phyloP scores from a whole-genome alignment of 495 filamentous ascomycete genomes.

The Amphirosellinia nigrospora region DNA sequence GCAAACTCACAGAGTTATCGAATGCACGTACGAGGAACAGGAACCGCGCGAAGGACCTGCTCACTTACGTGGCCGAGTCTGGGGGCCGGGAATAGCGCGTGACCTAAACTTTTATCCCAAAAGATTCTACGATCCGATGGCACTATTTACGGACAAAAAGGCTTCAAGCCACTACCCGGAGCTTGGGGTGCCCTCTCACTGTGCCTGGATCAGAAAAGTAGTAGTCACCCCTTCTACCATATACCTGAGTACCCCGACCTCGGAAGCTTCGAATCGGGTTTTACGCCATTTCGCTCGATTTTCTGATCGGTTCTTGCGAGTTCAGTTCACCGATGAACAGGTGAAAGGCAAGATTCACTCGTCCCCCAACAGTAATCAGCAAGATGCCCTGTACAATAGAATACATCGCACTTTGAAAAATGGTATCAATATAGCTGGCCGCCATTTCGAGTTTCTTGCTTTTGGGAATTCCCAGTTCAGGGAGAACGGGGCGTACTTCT shows the following conservation, averaged over 20 bases:
- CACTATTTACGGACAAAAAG: constrained; percentile 65
- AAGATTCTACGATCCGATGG: constrained; percentile 72
- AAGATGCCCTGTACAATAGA: constrained; percentile 76
- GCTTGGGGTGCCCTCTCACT: constrained; percentile 70
- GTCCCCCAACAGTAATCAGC: constrained; percentile 52
- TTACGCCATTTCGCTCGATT: constrained; percentile 71
- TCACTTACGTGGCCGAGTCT: constrained; percentile 49
- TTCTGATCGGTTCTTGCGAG: constrained; percentile 85
- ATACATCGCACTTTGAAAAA: constrained; percentile 73
- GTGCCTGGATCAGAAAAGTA: constrained; percentile 74
- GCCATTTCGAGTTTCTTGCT: constrained; percentile 88
- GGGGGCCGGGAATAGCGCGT: constrained; percentile 3
- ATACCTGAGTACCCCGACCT: constrained; percentile 73
- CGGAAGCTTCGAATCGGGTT: constrained; percentile 89
- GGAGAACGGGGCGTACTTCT: constrained; percentile 90
- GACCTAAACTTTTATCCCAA: constrained; percentile 49
- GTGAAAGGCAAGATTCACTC: constrained; percentile 53
- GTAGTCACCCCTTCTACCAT: constrained; percentile 84
- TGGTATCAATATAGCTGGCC: constrained; percentile 81
- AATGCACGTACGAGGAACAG: constrained; percentile 25
- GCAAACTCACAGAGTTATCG: constrained; percentile 59
- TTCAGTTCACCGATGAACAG: constrained; percentile 87
- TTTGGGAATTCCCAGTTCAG: constrained; percentile 96
- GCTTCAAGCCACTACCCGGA: constrained; percentile 53
- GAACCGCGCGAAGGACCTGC: constrained; percentile 45